These are phyloP conservation scores for Leucocoprinus sp. DNA, from an alignment of 768 basidiomycete genomes.

Conservation along the genomic window DNA sequence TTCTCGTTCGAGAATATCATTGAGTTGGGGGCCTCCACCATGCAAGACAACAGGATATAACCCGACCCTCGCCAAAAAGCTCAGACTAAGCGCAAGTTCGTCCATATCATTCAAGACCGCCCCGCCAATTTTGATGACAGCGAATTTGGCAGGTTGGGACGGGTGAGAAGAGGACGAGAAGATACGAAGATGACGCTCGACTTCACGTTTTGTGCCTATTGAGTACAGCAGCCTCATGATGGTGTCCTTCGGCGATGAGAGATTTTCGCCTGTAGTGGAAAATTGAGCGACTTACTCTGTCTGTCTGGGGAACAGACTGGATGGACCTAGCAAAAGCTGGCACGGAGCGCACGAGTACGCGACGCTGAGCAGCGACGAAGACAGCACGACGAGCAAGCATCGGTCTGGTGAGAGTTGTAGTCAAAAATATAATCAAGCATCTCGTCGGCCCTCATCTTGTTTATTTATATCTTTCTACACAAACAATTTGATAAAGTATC, in stretches of 20 bases:
- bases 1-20: conserved; percentile 86
- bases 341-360: conserved; percentile 30
- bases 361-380: conserved; percentile 41
- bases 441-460: too few species aligned
- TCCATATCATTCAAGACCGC: conserved; percentile 89
- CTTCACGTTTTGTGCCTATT: conserved; percentile 93
- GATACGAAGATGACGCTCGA: conserved; percentile 96
- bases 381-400: conserved; percentile 24
- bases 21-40: conserved; percentile 93
- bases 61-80: conserved; percentile 94
- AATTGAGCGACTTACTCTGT: conserved; percentile 44
- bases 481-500: too few species aligned
- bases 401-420: too few species aligned
- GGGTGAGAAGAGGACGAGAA: conserved; percentile 92
- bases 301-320: conserved; percentile 64
- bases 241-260: conserved; percentile 62
- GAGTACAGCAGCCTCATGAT: conserved; percentile 96
- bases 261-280: background rate
- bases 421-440: too few species aligned
- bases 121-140: conserved; percentile 97
- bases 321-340: conserved; percentile 33
- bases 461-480: too few species aligned
- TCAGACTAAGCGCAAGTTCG: conserved; percentile 89
- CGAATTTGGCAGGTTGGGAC: conserved; percentile 88
- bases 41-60: conserved; percentile 97